These are phyloP conservation scores for Xylariomycetidae sp. DNA, from an alignment of 2,329 filamentous ascomycete species.

Conservation along the genomic window DNA sequence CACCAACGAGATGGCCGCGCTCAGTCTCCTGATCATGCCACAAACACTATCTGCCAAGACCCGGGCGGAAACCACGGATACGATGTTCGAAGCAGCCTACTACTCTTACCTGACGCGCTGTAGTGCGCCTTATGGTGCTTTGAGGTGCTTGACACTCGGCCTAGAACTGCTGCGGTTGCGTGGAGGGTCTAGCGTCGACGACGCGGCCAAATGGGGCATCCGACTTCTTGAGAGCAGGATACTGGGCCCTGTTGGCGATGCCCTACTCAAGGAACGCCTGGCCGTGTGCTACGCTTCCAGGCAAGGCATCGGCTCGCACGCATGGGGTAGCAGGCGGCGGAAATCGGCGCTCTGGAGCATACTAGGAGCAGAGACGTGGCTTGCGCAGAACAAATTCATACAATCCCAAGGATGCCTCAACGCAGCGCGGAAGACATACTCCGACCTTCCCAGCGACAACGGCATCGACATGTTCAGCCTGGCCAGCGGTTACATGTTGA, in stretches of 20 bases:
- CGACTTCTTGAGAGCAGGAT: conserved; percentile 74
- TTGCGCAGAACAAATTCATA: conserved; percentile 66
- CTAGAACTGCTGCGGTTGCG: conserved; percentile 78
- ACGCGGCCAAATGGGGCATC: conserved; percentile 79
- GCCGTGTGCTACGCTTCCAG: conserved; percentile 78
- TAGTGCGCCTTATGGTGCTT: conserved; percentile 68
- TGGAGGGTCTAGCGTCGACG: conserved; percentile 74
- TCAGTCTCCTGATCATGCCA: conserved; percentile 74
- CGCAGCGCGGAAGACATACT: conserved; percentile 55
- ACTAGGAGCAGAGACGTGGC: conserved; percentile 78
- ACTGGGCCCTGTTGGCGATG: conserved; percentile 68
- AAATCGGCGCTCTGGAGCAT: conserved; percentile 90
- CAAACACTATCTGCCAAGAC: conserved; percentile 66
- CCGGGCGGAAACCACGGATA: conserved; percentile 73
- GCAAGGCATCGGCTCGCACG: conserved; percentile 57
- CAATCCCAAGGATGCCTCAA: conserved; percentile 75
- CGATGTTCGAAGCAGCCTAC: conserved; percentile 81
- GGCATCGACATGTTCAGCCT: conserved; percentile 45
- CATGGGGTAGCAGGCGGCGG: conserved; percentile 65
- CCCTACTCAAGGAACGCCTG: conserved; percentile 78
- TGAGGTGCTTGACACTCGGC: conserved; percentile 69
- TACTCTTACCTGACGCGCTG: conserved; percentile 92
- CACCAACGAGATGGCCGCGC: conserved; percentile 88
- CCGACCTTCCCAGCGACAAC: conserved; percentile 40
- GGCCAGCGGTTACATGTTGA: conserved; percentile 47